These are phyloP conservation scores for Pseudocercospora vitis DNA, from an alignment of 2,329 filamentous ascomycete genomes.

Conservation along the genomic window DNA sequence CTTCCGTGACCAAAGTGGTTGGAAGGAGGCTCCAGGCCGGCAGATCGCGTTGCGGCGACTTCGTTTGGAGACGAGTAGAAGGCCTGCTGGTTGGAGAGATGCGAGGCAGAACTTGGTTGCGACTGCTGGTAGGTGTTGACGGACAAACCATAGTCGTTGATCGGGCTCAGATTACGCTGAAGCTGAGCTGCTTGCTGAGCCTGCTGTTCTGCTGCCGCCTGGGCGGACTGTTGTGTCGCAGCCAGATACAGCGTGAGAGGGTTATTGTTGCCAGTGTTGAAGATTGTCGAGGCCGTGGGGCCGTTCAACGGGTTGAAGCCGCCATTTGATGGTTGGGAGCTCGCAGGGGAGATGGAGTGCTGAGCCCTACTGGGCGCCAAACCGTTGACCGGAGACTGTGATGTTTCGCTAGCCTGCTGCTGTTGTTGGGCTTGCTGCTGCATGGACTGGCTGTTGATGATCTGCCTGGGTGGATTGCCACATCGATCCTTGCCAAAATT, in stretches of 20 bases:
- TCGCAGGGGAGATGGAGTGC: slow-evolving; percentile 61
- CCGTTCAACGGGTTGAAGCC: slow-evolving; percentile 61
- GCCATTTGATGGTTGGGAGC: slow-evolving; percentile 59
- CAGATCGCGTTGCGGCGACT: slow-evolving; percentile 45
- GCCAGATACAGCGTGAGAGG: slow-evolving; percentile 88
- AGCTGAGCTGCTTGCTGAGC: slow-evolving; percentile 59
- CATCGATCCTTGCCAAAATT: slow-evolving; percentile 99
- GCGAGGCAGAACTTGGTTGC: slow-evolving; percentile 48
- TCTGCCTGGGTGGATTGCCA: slow-evolving; percentile 90
- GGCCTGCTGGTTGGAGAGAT: slow-evolving; percentile 69
- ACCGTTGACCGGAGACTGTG: slow-evolving; percentile 59
- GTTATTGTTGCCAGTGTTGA: slow-evolving; percentile 79
- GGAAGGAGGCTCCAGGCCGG: slow-evolving; percentile 35
- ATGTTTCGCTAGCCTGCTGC: slow-evolving; percentile 55
- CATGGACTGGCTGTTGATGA: slow-evolving; percentile 58
- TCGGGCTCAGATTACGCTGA: slow-evolving; percentile 32
- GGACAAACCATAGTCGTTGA: slow-evolving; percentile 2
- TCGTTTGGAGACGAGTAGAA: slow-evolving; percentile 71
- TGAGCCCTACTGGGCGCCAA: slow-evolving; percentile 57
- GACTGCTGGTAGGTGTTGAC: slow-evolving; percentile 37
- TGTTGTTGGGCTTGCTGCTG: slow-evolving; percentile 67
- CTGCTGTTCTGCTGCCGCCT: slow-evolving; percentile 38
- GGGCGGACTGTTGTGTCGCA: slow-evolving; percentile 64
- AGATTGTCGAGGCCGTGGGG: slow-evolving; percentile 68
- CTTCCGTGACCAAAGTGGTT: slow-evolving; percentile 55